A percentile compares a stretch with the other conserved stretches of the same genome.
phyloP scores from a whole-genome alignment of 805 yeast genomes.

The Yarrowia bubula region DNA sequence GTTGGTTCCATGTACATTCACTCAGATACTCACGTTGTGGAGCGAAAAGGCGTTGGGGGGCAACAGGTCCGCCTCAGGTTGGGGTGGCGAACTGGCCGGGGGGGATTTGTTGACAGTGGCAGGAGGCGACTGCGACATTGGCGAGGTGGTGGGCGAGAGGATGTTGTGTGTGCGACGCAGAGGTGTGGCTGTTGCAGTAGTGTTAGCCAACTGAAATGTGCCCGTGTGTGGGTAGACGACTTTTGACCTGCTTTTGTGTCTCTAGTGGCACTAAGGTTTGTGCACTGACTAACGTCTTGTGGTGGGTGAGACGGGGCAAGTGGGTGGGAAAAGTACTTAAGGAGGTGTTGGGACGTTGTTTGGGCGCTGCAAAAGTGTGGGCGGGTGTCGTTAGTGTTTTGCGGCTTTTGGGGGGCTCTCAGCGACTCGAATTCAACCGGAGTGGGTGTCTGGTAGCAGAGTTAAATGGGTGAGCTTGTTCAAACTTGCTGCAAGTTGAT shows the following conservation, averaged over 20 bases:
- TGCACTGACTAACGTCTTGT: neutral
- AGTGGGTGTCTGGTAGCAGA: neutral
- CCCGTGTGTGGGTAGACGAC: conserved; percentile 6
- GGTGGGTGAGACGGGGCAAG: neutral
- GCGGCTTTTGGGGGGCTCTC: neutral
- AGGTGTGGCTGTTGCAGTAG: conserved; percentile 25
- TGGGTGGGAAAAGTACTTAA: neutral
- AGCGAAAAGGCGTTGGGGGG: conserved; percentile 23
- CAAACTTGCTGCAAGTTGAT: conserved; percentile 22
- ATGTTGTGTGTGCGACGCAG: neutral
- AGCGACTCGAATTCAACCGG: neutral
- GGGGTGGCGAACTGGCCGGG: conserved; percentile 24
- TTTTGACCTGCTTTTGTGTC: conserved; percentile 22
- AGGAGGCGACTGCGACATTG: conserved; percentile 25
- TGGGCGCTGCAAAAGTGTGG: neutral
- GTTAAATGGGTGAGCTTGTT: conserved; percentile 24
- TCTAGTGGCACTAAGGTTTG: conserved; percentile 24
- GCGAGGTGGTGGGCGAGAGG: neutral
- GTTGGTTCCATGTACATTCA: neutral
- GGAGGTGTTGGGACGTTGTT: too few relatives aligned
- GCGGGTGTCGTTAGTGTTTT: neutral
- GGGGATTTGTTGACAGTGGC: conserved; percentile 3
- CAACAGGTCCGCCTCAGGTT: conserved; percentile 2
- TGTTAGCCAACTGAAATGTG: conserved; percentile 10
- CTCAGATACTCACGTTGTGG: conserved; percentile 1